phyloP scores from a whole-genome alignment of 2,329 filamentous ascomycete genomes.

The Talaromyces sp. region DNA sequence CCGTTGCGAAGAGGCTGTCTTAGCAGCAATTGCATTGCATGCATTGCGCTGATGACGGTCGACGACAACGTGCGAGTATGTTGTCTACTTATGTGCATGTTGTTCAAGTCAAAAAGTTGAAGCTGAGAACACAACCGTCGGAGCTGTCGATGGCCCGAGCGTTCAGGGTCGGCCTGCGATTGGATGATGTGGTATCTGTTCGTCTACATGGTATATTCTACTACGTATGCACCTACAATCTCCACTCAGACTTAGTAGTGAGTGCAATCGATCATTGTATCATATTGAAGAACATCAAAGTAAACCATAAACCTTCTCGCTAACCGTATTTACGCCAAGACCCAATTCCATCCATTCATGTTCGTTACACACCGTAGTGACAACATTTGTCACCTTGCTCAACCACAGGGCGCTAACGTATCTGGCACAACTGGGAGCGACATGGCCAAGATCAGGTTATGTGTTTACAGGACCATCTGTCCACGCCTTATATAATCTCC shows the following conservation, averaged over 20 bases:
- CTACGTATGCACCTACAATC: not conserved
- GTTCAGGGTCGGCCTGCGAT: not conserved
- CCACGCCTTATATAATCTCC: not conserved
- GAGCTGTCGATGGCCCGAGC: slow-evolving; percentile 6
- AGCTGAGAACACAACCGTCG: not conserved
- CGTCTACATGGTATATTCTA: not conserved
- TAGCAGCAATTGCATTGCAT: slow-evolving; percentile 39
- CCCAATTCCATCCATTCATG: slow-evolving; percentile 11
- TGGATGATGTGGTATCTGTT: not conserved
- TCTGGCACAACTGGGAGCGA: not conserved
- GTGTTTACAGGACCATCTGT: not conserved
- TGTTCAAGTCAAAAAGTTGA: slow-evolving; percentile 2
- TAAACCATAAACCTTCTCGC: not conserved
- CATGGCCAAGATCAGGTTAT: too few relatives aligned
- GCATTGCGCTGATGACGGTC: slow-evolving; percentile 31
- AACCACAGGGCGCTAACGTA: too few relatives aligned
- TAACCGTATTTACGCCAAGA: slow-evolving; percentile 14
- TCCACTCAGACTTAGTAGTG: too few relatives aligned
- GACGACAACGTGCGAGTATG: not conserved
- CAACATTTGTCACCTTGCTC: not conserved
- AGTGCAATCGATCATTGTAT: not conserved
- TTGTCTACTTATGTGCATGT: not conserved
- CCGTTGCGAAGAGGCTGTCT: slow-evolving; percentile 37
- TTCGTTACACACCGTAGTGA: slow-evolving; percentile 1
- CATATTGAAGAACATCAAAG: not conserved